phyloP scores from a whole-genome alignment of 106 monocot genomes.

The Platanthera zijinensis region DNA sequence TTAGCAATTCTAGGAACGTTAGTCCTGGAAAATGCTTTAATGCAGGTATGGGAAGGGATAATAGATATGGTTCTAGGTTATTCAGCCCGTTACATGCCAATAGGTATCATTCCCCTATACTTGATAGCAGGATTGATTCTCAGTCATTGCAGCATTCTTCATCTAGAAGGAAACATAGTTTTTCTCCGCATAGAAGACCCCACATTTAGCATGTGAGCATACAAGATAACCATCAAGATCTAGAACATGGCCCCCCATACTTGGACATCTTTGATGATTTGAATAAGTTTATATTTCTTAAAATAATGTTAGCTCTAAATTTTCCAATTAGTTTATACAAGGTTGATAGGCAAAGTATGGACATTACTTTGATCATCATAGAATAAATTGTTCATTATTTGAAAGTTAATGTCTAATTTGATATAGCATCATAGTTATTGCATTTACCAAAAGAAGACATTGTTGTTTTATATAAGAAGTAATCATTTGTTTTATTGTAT shows the following conservation, averaged over 20 bases:
- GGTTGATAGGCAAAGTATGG: no score
- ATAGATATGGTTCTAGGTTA: slow-evolving; percentile 26
- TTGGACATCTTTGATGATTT: slow-evolving; percentile 51
- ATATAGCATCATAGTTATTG: no score
- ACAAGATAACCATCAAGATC: slow-evolving; percentile 64
- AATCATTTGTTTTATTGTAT: no score
- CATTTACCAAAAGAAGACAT: no score
- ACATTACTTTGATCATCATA: no score
- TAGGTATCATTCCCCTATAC: slow-evolving; percentile 19
- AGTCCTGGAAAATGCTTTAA: slow-evolving; percentile 28
- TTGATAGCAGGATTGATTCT: slow-evolving; percentile 19
- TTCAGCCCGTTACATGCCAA: slow-evolving; percentile 14
- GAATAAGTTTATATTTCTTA: no score
- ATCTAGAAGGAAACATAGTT: slow-evolving; percentile 32
- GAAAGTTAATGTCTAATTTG: no score
- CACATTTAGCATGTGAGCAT: slow-evolving; percentile 24
- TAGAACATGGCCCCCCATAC: slow-evolving; percentile 52
- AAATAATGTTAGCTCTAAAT: no score
- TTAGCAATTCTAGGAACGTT: slow-evolving; percentile 41
- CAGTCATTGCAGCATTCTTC: slow-evolving; percentile 13
- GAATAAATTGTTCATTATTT: no score
- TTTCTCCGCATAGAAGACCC: slow-evolving; percentile 43
- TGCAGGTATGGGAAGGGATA: slow-evolving; percentile 15
- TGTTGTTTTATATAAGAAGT: no score
- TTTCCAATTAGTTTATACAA: no score